phyloP scores from a whole-genome alignment of 2,329 filamentous ascomycete genomes.

The Amauroascus niger region DNA sequence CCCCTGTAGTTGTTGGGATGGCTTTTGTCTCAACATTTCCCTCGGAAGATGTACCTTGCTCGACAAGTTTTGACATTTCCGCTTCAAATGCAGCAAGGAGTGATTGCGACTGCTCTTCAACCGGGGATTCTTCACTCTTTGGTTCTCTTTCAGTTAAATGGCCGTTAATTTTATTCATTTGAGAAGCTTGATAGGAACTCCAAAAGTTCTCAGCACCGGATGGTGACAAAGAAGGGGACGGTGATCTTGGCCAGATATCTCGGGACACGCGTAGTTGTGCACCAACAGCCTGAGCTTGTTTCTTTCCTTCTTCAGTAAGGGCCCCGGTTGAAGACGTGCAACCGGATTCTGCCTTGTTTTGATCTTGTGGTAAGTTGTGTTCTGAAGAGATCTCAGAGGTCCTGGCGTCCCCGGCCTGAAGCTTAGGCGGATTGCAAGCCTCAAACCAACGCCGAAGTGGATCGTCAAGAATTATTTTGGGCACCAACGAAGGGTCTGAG shows the following conservation, averaged over 20 bases:
- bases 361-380: neutral
- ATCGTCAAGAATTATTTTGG: neutral
- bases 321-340: neutral
- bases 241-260: neutral
- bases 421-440: conserved; percentile 18
- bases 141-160: conserved; percentile 14
- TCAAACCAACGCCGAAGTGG: conserved; percentile 12
- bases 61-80: conserved; percentile 31
- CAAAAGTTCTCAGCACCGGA: neutral
- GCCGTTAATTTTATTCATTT: neutral
- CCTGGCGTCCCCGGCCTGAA: neutral
- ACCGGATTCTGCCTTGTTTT: neutral
- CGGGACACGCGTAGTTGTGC: conserved; percentile 11
- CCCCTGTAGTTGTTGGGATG: conserved; percentile 11
- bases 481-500: neutral
- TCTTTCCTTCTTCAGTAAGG: conserved; percentile 21
- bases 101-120: conserved; percentile 23
- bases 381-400: neutral
- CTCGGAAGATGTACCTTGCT: conserved; percentile 15
- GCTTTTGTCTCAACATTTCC: neutral
- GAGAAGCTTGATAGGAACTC: conserved; percentile 5
- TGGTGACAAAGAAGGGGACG: neutral
- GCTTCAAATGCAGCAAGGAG: conserved; percentile 34
- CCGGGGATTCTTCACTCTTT: conserved; percentile 16
- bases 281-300: conserved; percentile 21